These are phyloP conservation scores for Thalassia testudinum DNA, from an alignment of 116 monocot species.

Conservation along the genomic window DNA sequence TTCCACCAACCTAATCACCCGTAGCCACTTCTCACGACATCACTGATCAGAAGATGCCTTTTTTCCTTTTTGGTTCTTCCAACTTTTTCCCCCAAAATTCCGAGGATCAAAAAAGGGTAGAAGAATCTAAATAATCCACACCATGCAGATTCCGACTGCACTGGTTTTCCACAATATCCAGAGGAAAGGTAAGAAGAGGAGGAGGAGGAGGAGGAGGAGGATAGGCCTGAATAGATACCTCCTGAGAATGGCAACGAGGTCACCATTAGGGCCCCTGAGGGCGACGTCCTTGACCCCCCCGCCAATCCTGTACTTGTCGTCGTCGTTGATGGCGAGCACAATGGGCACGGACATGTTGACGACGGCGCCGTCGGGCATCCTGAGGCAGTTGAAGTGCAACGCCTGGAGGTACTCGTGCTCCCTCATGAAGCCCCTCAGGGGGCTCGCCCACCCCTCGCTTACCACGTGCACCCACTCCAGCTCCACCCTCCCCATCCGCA, in stretches of 20 bases:
- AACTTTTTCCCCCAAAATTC: too few relatives aligned
- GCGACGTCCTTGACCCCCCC: constrained; percentile 38
- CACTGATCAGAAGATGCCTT: too few relatives aligned
- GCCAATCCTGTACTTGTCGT: constrained; percentile 43
- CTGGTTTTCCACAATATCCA: too few relatives aligned
- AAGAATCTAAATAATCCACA: too few relatives aligned
- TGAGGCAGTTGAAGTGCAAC: constrained; percentile 77
- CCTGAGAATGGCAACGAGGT: constrained; percentile 56
- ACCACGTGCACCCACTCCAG: constrained; percentile 91
- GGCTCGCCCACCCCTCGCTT: constrained; percentile 94
- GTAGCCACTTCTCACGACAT: too few relatives aligned
- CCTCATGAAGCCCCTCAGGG: constrained; percentile 90
- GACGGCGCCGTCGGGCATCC: constrained; percentile 47
- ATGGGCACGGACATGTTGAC: constrained; percentile 98
- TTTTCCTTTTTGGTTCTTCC: too few relatives aligned
- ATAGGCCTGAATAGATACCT: constrained; percentile 21
- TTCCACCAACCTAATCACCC: too few relatives aligned
- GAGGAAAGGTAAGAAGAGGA: too few relatives aligned
- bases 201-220: too few relatives aligned
- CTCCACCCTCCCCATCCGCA: constrained; percentile 50
- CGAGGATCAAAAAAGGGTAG: too few relatives aligned
- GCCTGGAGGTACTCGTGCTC: constrained; percentile 84
- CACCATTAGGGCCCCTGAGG: constrained; percentile 40
- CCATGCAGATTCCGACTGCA: too few relatives aligned
- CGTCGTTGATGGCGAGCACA: constrained; percentile 64